These are phyloP conservation scores for Tolypocladium nubicola DNA, from an alignment of 2,329 filamentous ascomycete genomes.

Conservation along the genomic window DNA sequence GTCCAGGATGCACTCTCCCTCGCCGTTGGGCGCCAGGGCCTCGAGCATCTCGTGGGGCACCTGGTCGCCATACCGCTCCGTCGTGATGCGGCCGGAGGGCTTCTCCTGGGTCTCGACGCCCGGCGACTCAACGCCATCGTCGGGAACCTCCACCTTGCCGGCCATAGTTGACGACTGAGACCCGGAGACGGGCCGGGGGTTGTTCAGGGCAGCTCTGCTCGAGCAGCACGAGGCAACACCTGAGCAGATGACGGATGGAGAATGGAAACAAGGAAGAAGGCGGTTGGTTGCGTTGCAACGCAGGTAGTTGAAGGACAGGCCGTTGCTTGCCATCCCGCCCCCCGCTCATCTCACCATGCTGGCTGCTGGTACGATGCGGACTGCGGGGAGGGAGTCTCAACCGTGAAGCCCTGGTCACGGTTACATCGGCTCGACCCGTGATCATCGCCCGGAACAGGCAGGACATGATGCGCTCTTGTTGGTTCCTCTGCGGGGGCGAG, in stretches of 20 bases:
- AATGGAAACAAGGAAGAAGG: not conserved
- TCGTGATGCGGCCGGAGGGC: not conserved
- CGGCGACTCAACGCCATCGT: not conserved
- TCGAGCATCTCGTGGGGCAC: conserved; percentile 28
- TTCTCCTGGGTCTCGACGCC: conserved; percentile 1
- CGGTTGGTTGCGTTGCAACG: not conserved
- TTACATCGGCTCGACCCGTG: conserved; percentile 2
- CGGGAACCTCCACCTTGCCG: not conserved
- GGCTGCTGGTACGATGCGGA: not conserved
- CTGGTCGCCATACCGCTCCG: conserved; percentile 18
- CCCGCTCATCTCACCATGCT: not conserved
- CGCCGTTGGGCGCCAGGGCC: conserved; percentile 30
- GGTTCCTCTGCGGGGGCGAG: not conserved
- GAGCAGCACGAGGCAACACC: not conserved
- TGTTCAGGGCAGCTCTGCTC: not conserved
- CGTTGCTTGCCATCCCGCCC: not conserved
- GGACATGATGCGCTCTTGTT: not conserved
- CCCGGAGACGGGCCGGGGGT: not conserved
- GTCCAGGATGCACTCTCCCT: conserved; percentile 25
- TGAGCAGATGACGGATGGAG: not conserved
- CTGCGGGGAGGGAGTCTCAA: not conserved
- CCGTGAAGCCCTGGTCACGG: not conserved
- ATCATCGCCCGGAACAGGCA: not conserved
- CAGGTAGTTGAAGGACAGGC: not conserved
- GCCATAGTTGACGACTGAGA: not conserved